Base-by-base conservation (phyloP, 768 basidiomycete species). In the Suillus occidentalis region DNA sequence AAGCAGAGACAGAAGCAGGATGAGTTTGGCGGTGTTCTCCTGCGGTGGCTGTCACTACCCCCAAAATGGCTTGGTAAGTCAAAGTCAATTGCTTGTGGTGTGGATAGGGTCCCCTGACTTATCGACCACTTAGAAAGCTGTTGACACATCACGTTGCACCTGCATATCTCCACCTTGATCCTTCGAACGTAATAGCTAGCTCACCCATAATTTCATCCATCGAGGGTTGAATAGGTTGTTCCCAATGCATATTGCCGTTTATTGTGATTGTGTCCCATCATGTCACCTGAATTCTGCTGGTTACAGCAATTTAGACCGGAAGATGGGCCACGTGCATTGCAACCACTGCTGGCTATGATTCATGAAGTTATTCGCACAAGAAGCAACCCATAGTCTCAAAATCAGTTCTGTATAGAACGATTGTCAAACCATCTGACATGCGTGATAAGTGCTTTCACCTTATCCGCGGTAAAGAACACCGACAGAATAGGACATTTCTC, bases 141-240 rank as follows among this genome's bases (percentile, higher is more conserved):
- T 59, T 59, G 25, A 28, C 58, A 59, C 39, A 42, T 59, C 53
- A 42, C 25, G 25, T 59, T 59, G 58, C 13, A 42, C 58, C 28
- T 59, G 28, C 40, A 28, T 59, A 59, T 59, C 40, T 42, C 58
- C 58, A 42, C 40, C 18, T 59, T 59, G 40, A 18, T 20, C 40
- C 40, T 42, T 59, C 42, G 25, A 40, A 59, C 58, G 58, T 59
- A 59, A 42, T 59, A 59, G 58, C 58, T 59, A 59, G 58, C 39
- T 59, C 58, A 40, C 58, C 40, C 58, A 59, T 59, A 59, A 59
- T 59, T 39, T 59, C 58, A 59, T 59, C 58, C 58, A 22, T 59
- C 39, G 58, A 59, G 40, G 39, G 57, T 59, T 40, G 25, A 20
- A 59, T 59, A 18, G 25, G 57, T 59, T 14, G 58, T 59, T 59